Evolutionary conservation across 2,329 filamentous ascomycete genomes (phyloP), one percentile per base, ranked within the genome.

Genomic region (Fusarium foetens): DNA sequence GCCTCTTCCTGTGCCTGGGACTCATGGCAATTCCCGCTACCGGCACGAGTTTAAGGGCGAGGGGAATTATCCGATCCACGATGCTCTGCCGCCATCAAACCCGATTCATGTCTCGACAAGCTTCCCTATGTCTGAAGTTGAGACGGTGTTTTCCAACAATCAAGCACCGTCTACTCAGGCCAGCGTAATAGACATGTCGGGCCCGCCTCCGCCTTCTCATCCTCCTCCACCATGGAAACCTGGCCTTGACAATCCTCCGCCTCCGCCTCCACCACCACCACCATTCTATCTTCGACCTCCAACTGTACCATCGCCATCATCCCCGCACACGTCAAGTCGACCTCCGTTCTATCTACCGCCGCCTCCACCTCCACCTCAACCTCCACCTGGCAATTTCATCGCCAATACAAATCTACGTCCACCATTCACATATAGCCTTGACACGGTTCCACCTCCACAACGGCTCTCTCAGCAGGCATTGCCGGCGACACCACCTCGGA

Each of bases 101-200:
- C 60, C 54, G 39, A 19, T 49, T 63, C 53, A 52, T 54, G 60
- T 59, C 66, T 65, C 48, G 58, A 77, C 54, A 57, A 73, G 63
- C 61, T 72, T 76, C 36, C 77, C 75, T 9, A 71, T 72, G 25
- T 79, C 69, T 53, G 78, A 76, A 43, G 75, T 78, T 31, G 78
- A 78, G 68, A 76, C 78, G 60, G 70, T 72, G 16, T 68, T 68
- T 64, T 68, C 66, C 59, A 78, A 73, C 27, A 73, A 76, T 25
- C 78, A 75, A 52, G 73, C 78, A 61, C 66, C 75, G 53, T 80
- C 79, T 25, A 74, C 75, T n/a, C 66, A 75, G 31, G 76, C 78
- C 11, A 80, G 79, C 66, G 72, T 74, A 39, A 52, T 64, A 51
- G 51, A 65, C 39, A 62, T 72, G 59, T 63, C 70, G 33, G 73